These are phyloP conservation scores for Pilasporangium apinafurcum DNA, from an alignment of 352 stramenopile species.

Conservation along the genomic window DNA sequence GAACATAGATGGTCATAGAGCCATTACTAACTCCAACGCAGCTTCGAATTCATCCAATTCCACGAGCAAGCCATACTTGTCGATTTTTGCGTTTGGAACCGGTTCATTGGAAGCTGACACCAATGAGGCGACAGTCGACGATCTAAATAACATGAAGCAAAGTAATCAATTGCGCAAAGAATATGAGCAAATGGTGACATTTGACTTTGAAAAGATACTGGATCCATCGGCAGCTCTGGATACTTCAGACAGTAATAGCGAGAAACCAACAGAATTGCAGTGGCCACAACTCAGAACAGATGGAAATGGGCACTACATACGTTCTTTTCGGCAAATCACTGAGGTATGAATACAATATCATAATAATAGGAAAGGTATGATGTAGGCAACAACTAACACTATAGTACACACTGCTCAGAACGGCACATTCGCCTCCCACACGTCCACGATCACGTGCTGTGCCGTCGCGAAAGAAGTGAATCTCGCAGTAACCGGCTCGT, in stretches of 20 bases:
- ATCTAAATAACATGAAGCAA: too few species aligned
- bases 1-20: too few species aligned
- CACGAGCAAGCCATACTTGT: too few species aligned
- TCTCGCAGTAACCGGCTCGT: conserved; percentile 36
- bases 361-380: neutral
- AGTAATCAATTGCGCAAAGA: too few species aligned
- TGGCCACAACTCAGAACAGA: too few species aligned
- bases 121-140: too few species aligned
- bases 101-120: too few species aligned
- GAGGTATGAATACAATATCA: neutral
- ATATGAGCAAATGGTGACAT: conserved; percentile 30
- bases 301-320: too few species aligned
- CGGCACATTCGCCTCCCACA: conserved; percentile 36
- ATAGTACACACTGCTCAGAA: conserved; percentile 6
- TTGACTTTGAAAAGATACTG: conserved; percentile 47
- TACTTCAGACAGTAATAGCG: neutral
- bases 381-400: neutral
- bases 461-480: conserved; percentile 28
- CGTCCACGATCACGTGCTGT: conserved; percentile 31
- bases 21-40: too few species aligned
- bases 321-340: too few species aligned
- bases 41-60: too few species aligned
- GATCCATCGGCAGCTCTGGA: conserved; percentile 15
- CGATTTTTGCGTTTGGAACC: too few species aligned
- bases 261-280: neutral